Evolutionary conservation across 139 green algal genomes (phyloP).

Genomic region (Coelastrella sp.): DNA sequence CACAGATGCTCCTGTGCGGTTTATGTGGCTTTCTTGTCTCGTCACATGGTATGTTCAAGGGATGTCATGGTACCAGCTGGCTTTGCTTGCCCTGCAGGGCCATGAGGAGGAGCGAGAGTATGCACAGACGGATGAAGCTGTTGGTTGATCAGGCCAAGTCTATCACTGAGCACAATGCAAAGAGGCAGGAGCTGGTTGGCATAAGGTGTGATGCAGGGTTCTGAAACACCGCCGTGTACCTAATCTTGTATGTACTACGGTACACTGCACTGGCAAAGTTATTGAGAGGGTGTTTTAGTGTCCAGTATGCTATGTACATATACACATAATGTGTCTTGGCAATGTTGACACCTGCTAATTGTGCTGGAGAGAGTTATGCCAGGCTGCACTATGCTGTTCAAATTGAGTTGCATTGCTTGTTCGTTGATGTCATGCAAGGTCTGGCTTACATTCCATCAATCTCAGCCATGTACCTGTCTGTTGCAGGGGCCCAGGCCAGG

Average conservation of each 20-base stretch:
- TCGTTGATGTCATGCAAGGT: neutral
- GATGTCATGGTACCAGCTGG: neutral
- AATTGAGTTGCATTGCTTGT: neutral
- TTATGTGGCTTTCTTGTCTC: neutral
- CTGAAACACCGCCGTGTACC: neutral
- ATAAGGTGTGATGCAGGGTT: neutral
- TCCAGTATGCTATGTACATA: too few species aligned
- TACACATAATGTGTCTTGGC: too few species aligned
- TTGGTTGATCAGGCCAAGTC: slow-evolving; percentile 44
- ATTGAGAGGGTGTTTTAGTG: too few species aligned
- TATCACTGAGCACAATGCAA: slow-evolving; percentile 21
- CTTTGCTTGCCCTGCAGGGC: slow-evolving; percentile 2
- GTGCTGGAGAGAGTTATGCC: too few species aligned
- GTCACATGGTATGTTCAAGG: neutral
- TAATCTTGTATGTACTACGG: too few species aligned
- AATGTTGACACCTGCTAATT: too few species aligned
- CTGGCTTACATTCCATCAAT: too few species aligned
- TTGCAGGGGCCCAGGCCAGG: slow-evolving; percentile 39
- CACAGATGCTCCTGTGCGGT: neutral
- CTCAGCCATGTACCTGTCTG: neutral
- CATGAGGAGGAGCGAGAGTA: slow-evolving; percentile 45
- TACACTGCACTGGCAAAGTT: neutral
- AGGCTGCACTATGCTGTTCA: too few species aligned
- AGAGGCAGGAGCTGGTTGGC: slow-evolving; percentile 26
- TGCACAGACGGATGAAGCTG: slow-evolving; percentile 45